Percentiles rank a stretch among this genome's conserved stretches.
phyloP scores from a whole-genome alignment of 768 basidiomycete genomes.

The Suillus clintonianus region DNA sequence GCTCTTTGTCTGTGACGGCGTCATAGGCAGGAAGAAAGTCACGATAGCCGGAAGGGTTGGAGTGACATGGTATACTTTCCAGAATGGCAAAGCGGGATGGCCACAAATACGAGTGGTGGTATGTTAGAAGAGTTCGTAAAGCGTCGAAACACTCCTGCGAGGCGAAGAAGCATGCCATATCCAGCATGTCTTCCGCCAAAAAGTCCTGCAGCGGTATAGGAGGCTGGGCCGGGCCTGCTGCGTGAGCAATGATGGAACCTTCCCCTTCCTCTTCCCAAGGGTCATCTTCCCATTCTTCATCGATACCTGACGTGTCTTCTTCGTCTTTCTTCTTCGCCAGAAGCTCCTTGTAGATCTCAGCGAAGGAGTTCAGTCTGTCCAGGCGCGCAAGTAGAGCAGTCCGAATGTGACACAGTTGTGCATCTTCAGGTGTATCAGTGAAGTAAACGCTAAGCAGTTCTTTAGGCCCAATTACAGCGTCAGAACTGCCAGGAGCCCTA shows the following conservation, averaged over 20 bases:
- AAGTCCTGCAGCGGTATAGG: slow-evolving; percentile 64
- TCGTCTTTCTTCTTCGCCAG: slow-evolving; percentile 26
- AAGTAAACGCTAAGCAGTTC: slow-evolving; percentile 54
- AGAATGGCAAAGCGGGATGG: slow-evolving; percentile 71
- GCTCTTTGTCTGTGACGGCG: slow-evolving; percentile 45
- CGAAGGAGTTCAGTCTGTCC: slow-evolving; percentile 73
- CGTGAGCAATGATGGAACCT: slow-evolving; percentile 19
- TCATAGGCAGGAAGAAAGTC: slow-evolving; percentile 68
- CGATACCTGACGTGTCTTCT: slow-evolving; percentile 28
- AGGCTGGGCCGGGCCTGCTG: slow-evolving; percentile 31
- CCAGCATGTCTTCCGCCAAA: slow-evolving; percentile 56
- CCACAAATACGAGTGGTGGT: slow-evolving; percentile 61
- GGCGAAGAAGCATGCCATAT: slow-evolving; percentile 67
- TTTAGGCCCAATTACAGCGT: slow-evolving; percentile 17
- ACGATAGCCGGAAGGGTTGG: slow-evolving; percentile 60
- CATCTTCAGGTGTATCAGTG: slow-evolving; percentile 55
- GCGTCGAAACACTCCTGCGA: slow-evolving; percentile 58
- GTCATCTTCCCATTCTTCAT: slow-evolving; percentile 53
- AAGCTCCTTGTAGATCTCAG: slow-evolving; percentile 53
- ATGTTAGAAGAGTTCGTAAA: slow-evolving; percentile 56
- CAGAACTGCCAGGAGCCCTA: slow-evolving; percentile 8
- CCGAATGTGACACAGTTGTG: slow-evolving; percentile 66
- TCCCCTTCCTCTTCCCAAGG: slow-evolving; percentile 64
- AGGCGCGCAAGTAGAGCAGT: slow-evolving; percentile 64
- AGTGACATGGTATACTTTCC: slow-evolving; percentile 73